Base-by-base conservation (phyloP, 1,284 basidiomycete species). In the Trichosporon asahii region DNA sequence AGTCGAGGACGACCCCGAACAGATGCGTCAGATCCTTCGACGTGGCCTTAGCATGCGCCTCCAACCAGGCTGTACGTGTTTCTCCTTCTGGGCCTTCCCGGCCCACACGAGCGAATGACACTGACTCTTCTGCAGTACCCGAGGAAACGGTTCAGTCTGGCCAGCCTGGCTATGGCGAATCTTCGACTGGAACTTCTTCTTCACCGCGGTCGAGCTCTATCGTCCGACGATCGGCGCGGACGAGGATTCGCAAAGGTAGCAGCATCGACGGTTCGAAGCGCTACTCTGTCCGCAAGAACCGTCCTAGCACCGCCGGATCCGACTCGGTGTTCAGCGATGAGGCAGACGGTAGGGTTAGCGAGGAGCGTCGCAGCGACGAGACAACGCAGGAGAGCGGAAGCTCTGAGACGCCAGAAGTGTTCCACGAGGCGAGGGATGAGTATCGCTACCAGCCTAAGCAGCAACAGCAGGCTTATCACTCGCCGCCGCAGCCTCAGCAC, bases 231-330 rank as follows among this genome's bases (percentile, higher is more conserved):
- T 89, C 94, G 12, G 94, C 94, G 8, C 89, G 95, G 23, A 99
- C 96, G 2, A 95, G 95, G 86, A 97, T 98, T 77, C 90, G 96
- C 68, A 99, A 98, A 84, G 86, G 90, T n/a, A 81, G 90, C 25
- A 86, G 88, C 11, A 91, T 90, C 23, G 93, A 91, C 79, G 90
- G 89, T 60, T 90, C 90, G 2, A 91, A 92, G 86, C 89, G 93
- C 18, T 95, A 95, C 83, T 83, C 82, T 4, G 5, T 80, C 82
- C 87, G 79, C 23, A 73, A 72, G 68, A 77, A 77, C 6, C 78
- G 78, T 6, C 65, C 68, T 0, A 70, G 65, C 61, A 49, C 29
- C 21, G 40, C 63, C 63, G 55, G 25, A 37, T 64, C 37, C 21
- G 66, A 60, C 65, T 60, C 31, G 23, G 61, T 40, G 63, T 44